Percentiles rank a stretch among this genome's conserved stretches.
Conservation (phyloP, 352 stramenopile genomes). For the Phytopythium oedochilum region DNA sequence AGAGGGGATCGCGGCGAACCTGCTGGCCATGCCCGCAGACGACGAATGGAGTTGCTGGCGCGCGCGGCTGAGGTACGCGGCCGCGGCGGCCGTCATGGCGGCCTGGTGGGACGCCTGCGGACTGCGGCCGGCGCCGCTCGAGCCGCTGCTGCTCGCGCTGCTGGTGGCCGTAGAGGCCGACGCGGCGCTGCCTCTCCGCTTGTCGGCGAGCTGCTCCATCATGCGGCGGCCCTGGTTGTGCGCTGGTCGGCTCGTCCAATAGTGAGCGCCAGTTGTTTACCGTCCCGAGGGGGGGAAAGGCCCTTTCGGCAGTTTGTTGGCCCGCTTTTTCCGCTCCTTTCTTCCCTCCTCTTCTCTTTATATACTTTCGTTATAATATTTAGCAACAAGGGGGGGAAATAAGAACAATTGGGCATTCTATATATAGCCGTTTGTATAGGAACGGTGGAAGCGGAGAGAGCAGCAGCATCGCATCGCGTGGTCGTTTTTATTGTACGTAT, state of each 20-base stretch:
- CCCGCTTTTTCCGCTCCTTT: neutral
- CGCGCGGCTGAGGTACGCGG: slow-evolving; percentile 4
- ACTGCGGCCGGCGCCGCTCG: neutral
- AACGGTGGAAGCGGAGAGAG: too few species aligned
- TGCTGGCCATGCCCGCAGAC: slow-evolving; percentile 6
- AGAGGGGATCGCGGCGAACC: slow-evolving; percentile 3
- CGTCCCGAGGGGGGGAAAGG: neutral
- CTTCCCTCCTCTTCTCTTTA: too few species aligned
- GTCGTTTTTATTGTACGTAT: too few species aligned
- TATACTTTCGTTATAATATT: too few species aligned
- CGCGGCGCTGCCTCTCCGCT: slow-evolving; percentile 3
- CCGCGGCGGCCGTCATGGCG: slow-evolving; percentile 6
- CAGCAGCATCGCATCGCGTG: too few species aligned
- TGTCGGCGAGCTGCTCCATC: neutral
- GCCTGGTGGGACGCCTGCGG: slow-evolving; percentile 4
- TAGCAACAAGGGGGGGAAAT: neutral
- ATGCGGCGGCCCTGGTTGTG: neutral
- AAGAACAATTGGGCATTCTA: neutral
- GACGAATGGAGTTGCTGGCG: slow-evolving; percentile 8
- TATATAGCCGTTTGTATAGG: neutral
- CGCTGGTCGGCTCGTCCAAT: neutral
- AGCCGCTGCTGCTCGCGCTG: slow-evolving; percentile 5
- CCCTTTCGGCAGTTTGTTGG: neutral
- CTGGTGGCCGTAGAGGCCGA: slow-evolving; percentile 4
- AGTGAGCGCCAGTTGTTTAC: slow-evolving; percentile 1